Evolutionary conservation across 768 basidiomycete species (phyloP), one percentile per base, ranked within the genome.

Genomic region (Xanthoconium purpureum): DNA sequence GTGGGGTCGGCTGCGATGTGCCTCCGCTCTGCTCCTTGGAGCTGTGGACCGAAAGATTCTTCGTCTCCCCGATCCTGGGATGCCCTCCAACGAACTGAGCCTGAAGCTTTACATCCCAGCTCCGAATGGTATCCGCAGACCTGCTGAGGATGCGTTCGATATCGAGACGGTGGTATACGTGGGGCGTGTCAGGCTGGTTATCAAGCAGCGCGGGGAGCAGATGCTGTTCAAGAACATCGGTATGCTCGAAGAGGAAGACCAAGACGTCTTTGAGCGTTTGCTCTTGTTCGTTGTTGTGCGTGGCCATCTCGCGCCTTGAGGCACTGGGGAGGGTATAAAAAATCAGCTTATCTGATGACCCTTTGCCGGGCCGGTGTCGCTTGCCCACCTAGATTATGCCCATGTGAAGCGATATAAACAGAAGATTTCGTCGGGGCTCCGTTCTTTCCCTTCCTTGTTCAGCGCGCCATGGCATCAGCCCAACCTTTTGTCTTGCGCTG

Each of bases 61-160:
- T 84, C 56, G 78, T 82, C 72, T 91, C 91, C 38, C 94, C 94
- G 45, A 96, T 96, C 56, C 92, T 82, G 36, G 94, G 94, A 74
- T 96, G 94, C 3, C 86, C 94, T 6, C 78, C 81, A 57, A 96
- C 79, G 66, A 97, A 94, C 57, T 73, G 70, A 0, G 84, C 84
- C 62, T 78, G 81, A 8, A 76, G 74, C 18, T 69, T 65, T 40
- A 69, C 51, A 48, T 79, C 73, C 88, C 87, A 89, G 37, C 66
- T 69, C n/a, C 64, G 61, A 50, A 91, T 79, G 40, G 77, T 69
- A 4, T 51, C 59, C 61, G 85, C 75, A 3, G 82, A 78, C 35
- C 69, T 63, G 59, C 84, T 78, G 61, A 94, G 80, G 55, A 94
- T 73, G 13, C 77, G 71, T 43, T 32, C 73, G 47, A 71, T 85